A percentile compares a stretch with the other conserved stretches of the same genome.
These are phyloP conservation scores for Fonsecaea pedrosoi DNA, from an alignment of 2,329 filamentous ascomycete species.

Conservation along the genomic window DNA sequence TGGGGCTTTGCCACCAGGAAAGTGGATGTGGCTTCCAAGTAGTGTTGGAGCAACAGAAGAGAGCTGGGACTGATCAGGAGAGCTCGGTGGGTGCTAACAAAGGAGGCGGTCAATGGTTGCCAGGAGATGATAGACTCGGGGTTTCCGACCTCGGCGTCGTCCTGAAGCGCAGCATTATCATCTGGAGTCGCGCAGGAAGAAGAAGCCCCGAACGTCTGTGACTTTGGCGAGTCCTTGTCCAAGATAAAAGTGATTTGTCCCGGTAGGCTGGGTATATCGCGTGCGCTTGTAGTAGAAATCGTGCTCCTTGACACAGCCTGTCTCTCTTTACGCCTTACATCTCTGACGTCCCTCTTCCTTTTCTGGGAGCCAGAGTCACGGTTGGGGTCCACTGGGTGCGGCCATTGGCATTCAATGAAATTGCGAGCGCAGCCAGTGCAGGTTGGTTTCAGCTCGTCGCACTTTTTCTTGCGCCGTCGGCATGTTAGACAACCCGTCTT, in stretches of 20 bases:
- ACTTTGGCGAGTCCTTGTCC: neutral
- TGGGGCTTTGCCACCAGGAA: conserved; percentile 16
- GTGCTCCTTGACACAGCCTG: neutral
- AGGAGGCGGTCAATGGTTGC: conserved; percentile 15
- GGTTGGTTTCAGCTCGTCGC: conserved; percentile 53
- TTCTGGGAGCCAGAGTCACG: neutral
- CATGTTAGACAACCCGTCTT: conserved; percentile 47
- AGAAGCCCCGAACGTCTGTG: neutral
- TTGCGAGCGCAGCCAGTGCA: conserved; percentile 37
- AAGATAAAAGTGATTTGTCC: neutral
- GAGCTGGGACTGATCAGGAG: conserved; percentile 11
- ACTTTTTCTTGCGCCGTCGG: conserved; percentile 46
- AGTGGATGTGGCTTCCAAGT: conserved; percentile 18
- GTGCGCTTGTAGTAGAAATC: neutral
- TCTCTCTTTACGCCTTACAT: neutral
- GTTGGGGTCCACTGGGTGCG: neutral
- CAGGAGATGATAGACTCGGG: conserved; percentile 10
- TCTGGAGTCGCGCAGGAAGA: neutral
- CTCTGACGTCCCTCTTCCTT: neutral
- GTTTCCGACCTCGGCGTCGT: neutral
- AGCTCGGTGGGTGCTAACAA: conserved; percentile 22
- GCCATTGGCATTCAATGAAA: conserved; percentile 22
- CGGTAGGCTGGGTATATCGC: neutral
- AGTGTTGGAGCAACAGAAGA: conserved; percentile 22
- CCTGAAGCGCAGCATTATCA: neutral